Conservation (phyloP, 768 basidiomycete species). For the Clitopilus passeckerianus region DNA sequence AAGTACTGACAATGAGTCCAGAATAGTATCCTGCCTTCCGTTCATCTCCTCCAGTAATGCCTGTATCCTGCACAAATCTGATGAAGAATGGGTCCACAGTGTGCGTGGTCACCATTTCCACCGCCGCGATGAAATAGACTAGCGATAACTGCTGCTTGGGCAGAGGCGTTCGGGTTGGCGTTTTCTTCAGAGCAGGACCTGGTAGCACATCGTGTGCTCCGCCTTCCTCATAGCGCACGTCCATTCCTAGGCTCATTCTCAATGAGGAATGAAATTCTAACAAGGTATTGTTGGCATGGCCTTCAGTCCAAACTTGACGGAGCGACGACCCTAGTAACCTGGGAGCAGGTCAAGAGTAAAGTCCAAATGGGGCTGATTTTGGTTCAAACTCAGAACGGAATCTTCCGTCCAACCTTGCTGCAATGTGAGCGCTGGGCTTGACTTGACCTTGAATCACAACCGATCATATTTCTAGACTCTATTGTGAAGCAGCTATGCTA, state of each 20-base stretch:
- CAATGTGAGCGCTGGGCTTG: no score
- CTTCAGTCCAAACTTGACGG: no score
- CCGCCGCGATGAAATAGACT: constrained; percentile 24
- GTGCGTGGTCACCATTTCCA: constrained; percentile 21
- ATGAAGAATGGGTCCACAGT: constrained; percentile 42
- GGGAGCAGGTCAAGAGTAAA: neutral
- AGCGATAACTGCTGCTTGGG: constrained; percentile 31
- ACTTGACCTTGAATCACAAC: no score
- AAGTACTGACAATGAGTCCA: constrained; percentile 31
- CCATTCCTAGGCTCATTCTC: neutral
- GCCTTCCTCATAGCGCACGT: neutral
- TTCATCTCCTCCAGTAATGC: constrained; percentile 38
- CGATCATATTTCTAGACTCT: no score
- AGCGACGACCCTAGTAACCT: neutral
- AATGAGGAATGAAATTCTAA: neutral
- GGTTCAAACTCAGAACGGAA: neutral
- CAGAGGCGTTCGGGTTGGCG: constrained; percentile 15
- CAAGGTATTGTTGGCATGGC: neutral
- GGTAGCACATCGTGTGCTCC: constrained; percentile 20
- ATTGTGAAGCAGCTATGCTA: no score
- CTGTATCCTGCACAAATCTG: constrained; percentile 35
- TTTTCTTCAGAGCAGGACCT: constrained; percentile 31
- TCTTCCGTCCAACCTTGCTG: neutral
- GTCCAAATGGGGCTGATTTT: neutral
- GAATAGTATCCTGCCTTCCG: constrained; percentile 37